phyloP scores from a whole-genome alignment of 2,329 filamentous ascomycete genomes.

The Fusarium papillatum region DNA sequence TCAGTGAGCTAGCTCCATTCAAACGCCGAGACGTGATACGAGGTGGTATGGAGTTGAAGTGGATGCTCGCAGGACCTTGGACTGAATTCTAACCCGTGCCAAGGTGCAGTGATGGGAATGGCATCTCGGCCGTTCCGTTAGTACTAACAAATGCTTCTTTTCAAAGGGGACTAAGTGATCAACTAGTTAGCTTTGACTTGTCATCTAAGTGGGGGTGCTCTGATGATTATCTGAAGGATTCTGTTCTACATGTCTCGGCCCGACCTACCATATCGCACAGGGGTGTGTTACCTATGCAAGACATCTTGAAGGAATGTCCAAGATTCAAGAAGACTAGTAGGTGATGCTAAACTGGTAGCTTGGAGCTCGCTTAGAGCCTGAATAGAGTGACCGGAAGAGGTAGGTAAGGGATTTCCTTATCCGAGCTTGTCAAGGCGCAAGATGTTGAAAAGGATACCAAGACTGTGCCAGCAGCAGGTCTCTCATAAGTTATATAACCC shows the following conservation, averaged over 20 bases:
- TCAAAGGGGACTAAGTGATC: background rate
- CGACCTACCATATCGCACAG: background rate
- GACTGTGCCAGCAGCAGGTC: background rate
- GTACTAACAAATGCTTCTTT: background rate
- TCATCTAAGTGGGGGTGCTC: background rate
- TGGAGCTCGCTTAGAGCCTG: background rate
- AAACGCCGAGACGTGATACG: background rate
- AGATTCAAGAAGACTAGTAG: background rate
- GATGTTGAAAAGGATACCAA: background rate
- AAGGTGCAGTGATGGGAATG: background rate
- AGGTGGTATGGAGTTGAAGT: background rate
- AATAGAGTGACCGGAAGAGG: background rate
- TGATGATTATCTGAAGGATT: background rate
- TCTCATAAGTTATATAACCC: background rate
- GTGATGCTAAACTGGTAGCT: background rate
- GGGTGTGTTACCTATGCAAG: background rate
- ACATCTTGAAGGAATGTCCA: background rate
- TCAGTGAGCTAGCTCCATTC: background rate
- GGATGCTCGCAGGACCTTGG: background rate
- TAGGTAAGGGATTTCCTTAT: background rate
- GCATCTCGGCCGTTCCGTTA: background rate
- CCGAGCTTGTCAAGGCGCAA: background rate
- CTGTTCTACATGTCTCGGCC: background rate
- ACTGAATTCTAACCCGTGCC: background rate
- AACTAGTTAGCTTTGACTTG: background rate